Conservation (phyloP, 75 land plant genomes). For the Selaginella tamariscina region DNA sequence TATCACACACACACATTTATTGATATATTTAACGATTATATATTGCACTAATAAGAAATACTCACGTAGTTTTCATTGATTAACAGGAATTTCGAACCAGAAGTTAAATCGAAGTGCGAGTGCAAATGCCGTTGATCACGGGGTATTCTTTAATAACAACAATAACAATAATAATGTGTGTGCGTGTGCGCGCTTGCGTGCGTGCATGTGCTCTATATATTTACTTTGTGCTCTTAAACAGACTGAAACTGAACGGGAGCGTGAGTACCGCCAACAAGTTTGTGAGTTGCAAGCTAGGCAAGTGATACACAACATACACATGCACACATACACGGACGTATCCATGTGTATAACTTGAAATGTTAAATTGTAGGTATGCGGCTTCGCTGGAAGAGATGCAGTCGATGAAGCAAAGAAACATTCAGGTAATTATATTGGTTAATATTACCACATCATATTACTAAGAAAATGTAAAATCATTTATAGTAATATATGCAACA, state of each 20-base stretch:
- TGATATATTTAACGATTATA: neutral
- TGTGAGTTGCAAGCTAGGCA: slow-evolving; percentile 33
- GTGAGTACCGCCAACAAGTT: slow-evolving; percentile 30
- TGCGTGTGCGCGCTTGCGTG: no score
- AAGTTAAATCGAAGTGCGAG: neutral
- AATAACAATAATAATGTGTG: neutral
- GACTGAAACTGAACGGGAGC: slow-evolving; percentile 19
- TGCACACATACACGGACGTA: no score
- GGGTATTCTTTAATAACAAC: neutral
- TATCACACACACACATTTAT: no score
- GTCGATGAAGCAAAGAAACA: slow-evolving; percentile 26
- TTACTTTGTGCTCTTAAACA: neutral
- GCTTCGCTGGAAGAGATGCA: slow-evolving; percentile 29
- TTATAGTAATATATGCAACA: no score
- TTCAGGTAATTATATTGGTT: slow-evolving; percentile 16
- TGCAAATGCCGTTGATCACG: neutral
- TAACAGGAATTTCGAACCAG: neutral
- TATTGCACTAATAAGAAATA: neutral
- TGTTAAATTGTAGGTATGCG: slow-evolving; percentile 16
- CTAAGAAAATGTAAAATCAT: neutral
- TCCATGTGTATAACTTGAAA: neutral
- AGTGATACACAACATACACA: no score
- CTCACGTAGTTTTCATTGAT: neutral
- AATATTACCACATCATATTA: neutral
- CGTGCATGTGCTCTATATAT: no score